These are phyloP conservation scores for Fraxinus velutina DNA, from an alignment of 305 asterid species.

Conservation along the genomic window DNA sequence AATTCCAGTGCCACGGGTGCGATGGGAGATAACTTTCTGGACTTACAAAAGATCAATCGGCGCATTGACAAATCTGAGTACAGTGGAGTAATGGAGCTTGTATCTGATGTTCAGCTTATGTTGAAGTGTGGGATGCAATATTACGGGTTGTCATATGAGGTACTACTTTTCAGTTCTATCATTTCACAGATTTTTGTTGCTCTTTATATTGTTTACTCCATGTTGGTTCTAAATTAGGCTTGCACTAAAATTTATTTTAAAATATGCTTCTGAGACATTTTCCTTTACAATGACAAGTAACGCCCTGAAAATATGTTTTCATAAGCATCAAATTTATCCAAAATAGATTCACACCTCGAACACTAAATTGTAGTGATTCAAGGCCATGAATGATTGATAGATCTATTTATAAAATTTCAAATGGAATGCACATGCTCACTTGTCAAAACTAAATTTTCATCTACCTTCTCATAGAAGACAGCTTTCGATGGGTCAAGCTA, in stretches of 20 bases:
- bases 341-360: not conserved
- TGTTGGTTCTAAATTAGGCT: not conserved
- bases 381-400: not conserved
- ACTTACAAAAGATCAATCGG: constrained; percentile 61
- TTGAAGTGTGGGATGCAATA: constrained; percentile 69
- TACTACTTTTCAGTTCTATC: constrained; percentile 27
- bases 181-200: not conserved
- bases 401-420: not conserved
- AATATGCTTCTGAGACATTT: not conserved
- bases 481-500: not conserved
- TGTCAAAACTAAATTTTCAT: not conserved
- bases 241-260: not conserved
- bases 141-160: constrained; percentile 75
- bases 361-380: not conserved
- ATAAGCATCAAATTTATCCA: not conserved
- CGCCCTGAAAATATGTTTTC: not conserved
- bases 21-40: constrained; percentile 56
- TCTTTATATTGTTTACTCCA: not conserved
- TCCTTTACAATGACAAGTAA: not conserved
- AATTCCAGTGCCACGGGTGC: constrained; percentile 48
- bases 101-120: constrained; percentile 86
- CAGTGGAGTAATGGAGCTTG: constrained; percentile 67
- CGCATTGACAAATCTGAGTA: constrained; percentile 72
- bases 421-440: not conserved
- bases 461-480: not conserved